phyloP scores from a whole-genome alignment of 2,329 filamentous ascomycete genomes.

The Trichophyton simii region DNA sequence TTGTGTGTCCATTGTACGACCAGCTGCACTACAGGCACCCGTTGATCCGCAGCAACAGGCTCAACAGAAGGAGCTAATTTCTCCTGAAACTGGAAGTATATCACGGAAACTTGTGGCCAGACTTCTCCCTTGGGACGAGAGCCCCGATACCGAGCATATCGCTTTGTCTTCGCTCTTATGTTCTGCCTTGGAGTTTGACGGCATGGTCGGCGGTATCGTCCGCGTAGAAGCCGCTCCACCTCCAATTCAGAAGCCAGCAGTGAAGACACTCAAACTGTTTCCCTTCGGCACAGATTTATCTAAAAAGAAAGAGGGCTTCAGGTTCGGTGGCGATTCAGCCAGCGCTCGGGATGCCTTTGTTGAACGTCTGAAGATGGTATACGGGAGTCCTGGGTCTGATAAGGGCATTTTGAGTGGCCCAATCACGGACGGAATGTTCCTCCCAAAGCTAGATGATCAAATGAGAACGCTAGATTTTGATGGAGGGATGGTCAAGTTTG shows the following conservation, averaged over 20 bases:
- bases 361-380: conserved; percentile 59
- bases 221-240: conserved; percentile 72
- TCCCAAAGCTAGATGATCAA: conserved; percentile 50
- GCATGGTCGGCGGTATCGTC: conserved; percentile 72
- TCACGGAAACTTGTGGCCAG: conserved; percentile 62
- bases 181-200: conserved; percentile 55
- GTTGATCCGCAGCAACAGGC: conserved; percentile 56
- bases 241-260: conserved; percentile 53
- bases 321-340: conserved; percentile 78
- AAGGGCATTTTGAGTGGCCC: conserved; percentile 65
- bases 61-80: conserved; percentile 52
- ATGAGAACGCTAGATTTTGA: conserved; percentile 54
- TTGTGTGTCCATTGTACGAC: conserved; percentile 72
- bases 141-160: conserved; percentile 66
- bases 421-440: conserved; percentile 73
- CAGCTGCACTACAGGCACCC: conserved; percentile 60
- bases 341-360: conserved; percentile 64
- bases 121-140: conserved; percentile 68
- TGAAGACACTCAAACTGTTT: conserved; percentile 62
- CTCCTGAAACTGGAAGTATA: conserved; percentile 43
- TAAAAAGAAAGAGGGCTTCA: conserved; percentile 54
- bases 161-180: conserved; percentile 70
- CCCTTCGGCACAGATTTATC: conserved; percentile 55
- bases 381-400: conserved; percentile 46
- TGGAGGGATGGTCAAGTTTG: conserved; percentile 71